Evolutionary conservation across 1,139 yeast species (phyloP), one percentile per base, ranked within the genome.

Genomic region (Pichia inconspicua): DNA sequence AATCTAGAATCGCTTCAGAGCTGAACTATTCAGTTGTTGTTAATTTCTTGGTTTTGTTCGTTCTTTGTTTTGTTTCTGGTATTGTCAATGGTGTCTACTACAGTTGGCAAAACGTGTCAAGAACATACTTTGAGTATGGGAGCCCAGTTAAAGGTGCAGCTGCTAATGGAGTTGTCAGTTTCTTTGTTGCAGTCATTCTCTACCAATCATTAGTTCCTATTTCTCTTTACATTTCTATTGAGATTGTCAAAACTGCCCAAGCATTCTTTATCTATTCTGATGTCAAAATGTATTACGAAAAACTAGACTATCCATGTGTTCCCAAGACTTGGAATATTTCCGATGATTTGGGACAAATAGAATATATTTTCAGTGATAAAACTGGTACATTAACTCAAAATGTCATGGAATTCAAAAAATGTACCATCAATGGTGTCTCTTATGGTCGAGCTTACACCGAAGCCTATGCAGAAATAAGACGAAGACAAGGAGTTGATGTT

Each of bases 281-380:
- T 68, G 77, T 79, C 42, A 75, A 83, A 60, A 84, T 92, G 89
- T 92, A 89, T 66, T 84, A 90, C 62, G 85, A 78, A 46, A 80
- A 74, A 53, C 71, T 92, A 54, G 96, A 92, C 65, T 90, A 86
- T 63, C 97, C 97, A 1, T 92, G 98, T 67, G 81, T 92, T 5
- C 97, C 98, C 9, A 90, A 92, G 64, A 78, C 96, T 0, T 92
- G 98, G 98, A 88, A 85, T 63, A 90, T 92, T 48, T 88, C 97
- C 12, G 98, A 92, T 69, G 98, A 92, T 66, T 73, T 92, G 61
- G 98, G 98, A 32, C 98, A 92, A 67, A 85, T 92, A 58, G 97
- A 92, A 66, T 92, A 90, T 63, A 82, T 92, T 43, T 92, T 92
- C 67, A 86, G 96, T 62, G 98, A 92, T 68, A 92, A 92, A 67